phyloP scores from a whole-genome alignment of 768 basidiomycete species.

The Coprinopsis strossmayeri region DNA sequence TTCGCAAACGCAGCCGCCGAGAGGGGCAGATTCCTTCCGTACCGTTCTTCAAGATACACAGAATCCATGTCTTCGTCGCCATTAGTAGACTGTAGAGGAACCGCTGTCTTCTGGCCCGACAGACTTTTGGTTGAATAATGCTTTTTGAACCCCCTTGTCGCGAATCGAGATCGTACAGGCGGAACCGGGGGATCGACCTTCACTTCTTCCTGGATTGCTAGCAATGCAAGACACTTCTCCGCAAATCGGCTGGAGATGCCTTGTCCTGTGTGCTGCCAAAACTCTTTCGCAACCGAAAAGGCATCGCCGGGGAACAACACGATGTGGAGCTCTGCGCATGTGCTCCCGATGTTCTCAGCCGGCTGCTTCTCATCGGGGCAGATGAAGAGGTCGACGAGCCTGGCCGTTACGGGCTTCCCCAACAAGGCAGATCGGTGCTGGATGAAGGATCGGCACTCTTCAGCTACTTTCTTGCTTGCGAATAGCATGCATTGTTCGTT shows the following conservation, averaged over 20 bases:
- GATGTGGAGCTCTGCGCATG: constrained; percentile 67
- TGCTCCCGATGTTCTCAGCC: constrained; percentile 17
- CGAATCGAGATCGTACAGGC: neutral
- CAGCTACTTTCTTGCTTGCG: constrained; percentile 65
- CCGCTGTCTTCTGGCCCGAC: no score
- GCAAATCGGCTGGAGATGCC: constrained; percentile 88
- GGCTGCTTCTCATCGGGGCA: constrained; percentile 44
- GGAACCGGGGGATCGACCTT: neutral
- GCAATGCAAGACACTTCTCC: constrained; percentile 70
- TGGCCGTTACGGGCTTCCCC: constrained; percentile 38
- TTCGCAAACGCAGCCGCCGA: constrained; percentile 76
- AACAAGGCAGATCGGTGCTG: constrained; percentile 37
- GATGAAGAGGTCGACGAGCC: constrained; percentile 67
- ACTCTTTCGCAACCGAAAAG: constrained; percentile 71
- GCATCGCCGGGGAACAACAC: constrained; percentile 64
- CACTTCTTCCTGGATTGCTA: constrained; percentile 46
- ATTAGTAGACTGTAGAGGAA: constrained; percentile 12
- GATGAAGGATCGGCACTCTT: constrained; percentile 72
- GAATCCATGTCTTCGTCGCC: constrained; percentile 31
- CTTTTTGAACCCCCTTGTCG: constrained; percentile 41
- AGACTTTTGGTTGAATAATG: no score
- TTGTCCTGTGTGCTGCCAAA: constrained; percentile 94
- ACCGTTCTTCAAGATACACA: constrained; percentile 88
- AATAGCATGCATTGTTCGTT: constrained; percentile 78
- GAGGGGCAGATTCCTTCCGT: constrained; percentile 83